Evolutionary conservation across 345 rosid genomes (phyloP).

Genomic region (Cardamine resedifolia): DNA sequence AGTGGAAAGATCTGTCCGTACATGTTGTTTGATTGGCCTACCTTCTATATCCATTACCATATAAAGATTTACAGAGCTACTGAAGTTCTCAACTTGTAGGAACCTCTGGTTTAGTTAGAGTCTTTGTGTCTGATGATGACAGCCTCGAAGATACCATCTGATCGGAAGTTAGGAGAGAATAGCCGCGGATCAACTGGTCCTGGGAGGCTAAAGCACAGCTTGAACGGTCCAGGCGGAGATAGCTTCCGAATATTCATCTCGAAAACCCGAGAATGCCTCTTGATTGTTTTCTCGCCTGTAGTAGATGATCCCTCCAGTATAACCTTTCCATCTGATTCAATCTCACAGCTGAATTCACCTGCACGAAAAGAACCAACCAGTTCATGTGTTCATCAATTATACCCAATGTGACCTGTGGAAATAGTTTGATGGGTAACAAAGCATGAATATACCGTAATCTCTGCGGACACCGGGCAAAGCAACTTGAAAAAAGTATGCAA

Average conservation of each 20-base stretch:
- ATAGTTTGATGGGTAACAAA: neutral
- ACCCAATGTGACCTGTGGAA: neutral
- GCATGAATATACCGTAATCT: constrained; percentile 40
- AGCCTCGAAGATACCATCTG: constrained; percentile 70
- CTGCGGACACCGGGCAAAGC: constrained; percentile 60
- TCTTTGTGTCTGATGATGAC: constrained; percentile 46
- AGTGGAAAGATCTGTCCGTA: neutral
- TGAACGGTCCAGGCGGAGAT: constrained; percentile 55
- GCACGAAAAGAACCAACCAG: constrained; percentile 13
- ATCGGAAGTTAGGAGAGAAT: constrained; percentile 52
- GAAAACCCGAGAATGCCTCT: constrained; percentile 47
- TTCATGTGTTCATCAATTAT: constrained; percentile 5
- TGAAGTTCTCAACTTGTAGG: constrained; percentile 3
- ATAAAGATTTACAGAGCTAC: constrained; percentile 18
- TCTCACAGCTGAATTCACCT: constrained; percentile 66
- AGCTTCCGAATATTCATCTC: constrained; percentile 46
- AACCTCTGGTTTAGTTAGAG: constrained; percentile 17
- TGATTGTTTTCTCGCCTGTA: constrained; percentile 38
- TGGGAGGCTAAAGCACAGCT: constrained; percentile 59
- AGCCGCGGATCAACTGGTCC: constrained; percentile 79
- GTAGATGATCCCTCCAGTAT: constrained; percentile 46
- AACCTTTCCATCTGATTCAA: constrained; percentile 57
- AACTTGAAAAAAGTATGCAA: constrained; percentile 58
- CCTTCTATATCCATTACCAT: constrained; percentile 7
- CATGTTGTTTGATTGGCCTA: constrained; percentile 12